Percentiles rank a stretch among this genome's conserved stretches.
These are phyloP conservation scores for Hortiboletus campestris DNA, from an alignment of 768 basidiomycete species.

Conservation along the genomic window DNA sequence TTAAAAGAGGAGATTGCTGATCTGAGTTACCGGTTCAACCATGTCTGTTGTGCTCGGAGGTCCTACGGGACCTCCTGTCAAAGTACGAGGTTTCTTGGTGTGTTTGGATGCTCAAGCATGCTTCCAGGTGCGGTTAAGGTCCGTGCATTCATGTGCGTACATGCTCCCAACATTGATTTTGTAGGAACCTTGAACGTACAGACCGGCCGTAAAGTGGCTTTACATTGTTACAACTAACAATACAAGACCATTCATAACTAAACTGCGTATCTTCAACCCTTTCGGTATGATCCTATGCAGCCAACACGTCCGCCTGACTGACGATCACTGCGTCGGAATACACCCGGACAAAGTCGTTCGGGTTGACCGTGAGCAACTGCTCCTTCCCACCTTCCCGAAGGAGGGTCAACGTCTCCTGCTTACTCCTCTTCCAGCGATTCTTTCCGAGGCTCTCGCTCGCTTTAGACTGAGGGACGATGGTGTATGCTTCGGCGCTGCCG, in stretches of 20 bases:
- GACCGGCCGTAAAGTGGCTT: too few species aligned
- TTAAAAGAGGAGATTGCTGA: too few species aligned
- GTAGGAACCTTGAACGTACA: too few species aligned
- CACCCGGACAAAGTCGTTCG: constrained; percentile 15
- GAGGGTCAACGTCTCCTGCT: constrained; percentile 8
- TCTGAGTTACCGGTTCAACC: too few species aligned
- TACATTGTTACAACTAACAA: background rate
- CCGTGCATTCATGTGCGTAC: too few species aligned
- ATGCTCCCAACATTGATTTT: too few species aligned
- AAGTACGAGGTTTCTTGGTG: too few species aligned
- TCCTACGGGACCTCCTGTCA: too few species aligned
- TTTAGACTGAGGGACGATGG: background rate
- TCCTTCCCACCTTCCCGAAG: constrained; percentile 6
- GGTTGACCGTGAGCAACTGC: constrained; percentile 10
- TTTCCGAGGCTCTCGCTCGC: background rate
- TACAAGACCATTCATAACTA: background rate
- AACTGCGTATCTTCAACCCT: background rate
- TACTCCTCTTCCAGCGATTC: constrained; percentile 10
- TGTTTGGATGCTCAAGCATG: too few species aligned
- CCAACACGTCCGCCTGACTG: constrained; percentile 7
- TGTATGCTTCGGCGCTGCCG: background rate
- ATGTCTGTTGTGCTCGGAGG: too few species aligned
- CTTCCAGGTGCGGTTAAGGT: too few species aligned
- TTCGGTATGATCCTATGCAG: background rate
- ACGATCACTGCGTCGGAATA: constrained; percentile 10